Evolutionary conservation across 2,329 filamentous ascomycete species (phyloP).

Genomic region (Cordyceps militaris): DNA sequence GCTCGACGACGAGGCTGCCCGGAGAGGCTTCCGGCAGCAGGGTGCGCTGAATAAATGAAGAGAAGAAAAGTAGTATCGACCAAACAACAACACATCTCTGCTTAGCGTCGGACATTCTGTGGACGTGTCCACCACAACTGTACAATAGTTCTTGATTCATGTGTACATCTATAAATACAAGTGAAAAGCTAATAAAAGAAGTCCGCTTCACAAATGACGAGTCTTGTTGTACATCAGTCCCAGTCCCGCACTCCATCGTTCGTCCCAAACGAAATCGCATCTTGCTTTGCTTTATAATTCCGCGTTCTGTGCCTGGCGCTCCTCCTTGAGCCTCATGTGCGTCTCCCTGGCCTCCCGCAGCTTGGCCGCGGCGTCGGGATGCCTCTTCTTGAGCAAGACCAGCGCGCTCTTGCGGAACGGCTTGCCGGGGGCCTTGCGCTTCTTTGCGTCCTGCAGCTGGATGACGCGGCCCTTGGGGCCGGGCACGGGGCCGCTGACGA

Average conservation of each 20-base stretch:
- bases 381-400: slow-evolving; percentile 37
- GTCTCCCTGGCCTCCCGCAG: slow-evolving; percentile 41
- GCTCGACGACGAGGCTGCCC: slow-evolving; percentile 29
- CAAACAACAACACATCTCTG: slow-evolving; percentile 1
- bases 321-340: slow-evolving; percentile 49
- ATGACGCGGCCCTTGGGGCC: slow-evolving; percentile 85
- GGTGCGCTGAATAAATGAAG: slow-evolving; percentile 28
- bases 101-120: neutral
- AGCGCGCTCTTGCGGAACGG: slow-evolving; percentile 42
- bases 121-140: slow-evolving; percentile 8
- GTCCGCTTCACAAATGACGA: slow-evolving; percentile 14
- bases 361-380: slow-evolving; percentile 37
- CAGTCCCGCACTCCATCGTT: neutral
- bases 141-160: slow-evolving; percentile 16
- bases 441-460: slow-evolving; percentile 81
- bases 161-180: slow-evolving; percentile 34
- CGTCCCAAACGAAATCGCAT: neutral
- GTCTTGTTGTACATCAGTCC: slow-evolving; percentile 7
- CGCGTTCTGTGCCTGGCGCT: slow-evolving; percentile 34
- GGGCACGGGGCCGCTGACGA: slow-evolving; percentile 79
- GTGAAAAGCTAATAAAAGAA: slow-evolving; percentile 16
- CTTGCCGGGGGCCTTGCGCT: slow-evolving; percentile 58
- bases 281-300: slow-evolving; percentile 21
- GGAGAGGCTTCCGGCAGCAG: slow-evolving; percentile 47
- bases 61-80: slow-evolving; percentile 16